Conservation (phyloP, 768 basidiomycete species). For the Tricholoma hemisulphureum region DNA sequence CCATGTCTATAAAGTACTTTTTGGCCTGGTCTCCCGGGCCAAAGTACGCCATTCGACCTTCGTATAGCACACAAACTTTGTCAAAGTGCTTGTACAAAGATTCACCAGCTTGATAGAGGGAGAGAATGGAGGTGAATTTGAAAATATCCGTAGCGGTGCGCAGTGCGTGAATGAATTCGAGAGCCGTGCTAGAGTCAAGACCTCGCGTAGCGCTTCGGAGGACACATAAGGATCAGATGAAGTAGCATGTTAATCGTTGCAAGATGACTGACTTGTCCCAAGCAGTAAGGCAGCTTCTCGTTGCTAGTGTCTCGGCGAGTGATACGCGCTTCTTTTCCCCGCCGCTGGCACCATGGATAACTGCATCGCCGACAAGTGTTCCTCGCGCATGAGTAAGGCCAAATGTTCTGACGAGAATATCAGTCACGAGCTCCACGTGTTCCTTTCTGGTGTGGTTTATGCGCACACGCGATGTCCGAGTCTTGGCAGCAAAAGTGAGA, state of each 20-base stretch:
- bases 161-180: constrained; percentile 69
- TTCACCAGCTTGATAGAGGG: constrained; percentile 84
- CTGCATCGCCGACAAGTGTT: constrained; percentile 64
- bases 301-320: constrained; percentile 63
- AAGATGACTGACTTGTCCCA: constrained; percentile 21
- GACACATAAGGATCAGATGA: not conserved
- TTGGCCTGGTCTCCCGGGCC: constrained; percentile 64
- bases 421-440: constrained; percentile 46
- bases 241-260: not conserved
- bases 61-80: constrained; percentile 78
- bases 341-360: constrained; percentile 53
- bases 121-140: constrained; percentile 64
- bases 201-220: constrained; percentile 60
- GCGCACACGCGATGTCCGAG: constrained; percentile 61
- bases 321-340: too few relatives aligned
- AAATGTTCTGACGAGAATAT: constrained; percentile 65
- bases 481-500: constrained; percentile 62
- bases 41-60: constrained; percentile 72
- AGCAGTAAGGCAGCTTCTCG: constrained; percentile 52
- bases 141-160: constrained; percentile 61
- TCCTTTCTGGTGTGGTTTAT: constrained; percentile 41
- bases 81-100: constrained; percentile 64
- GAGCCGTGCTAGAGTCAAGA: too few relatives aligned
- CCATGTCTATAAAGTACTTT: constrained; percentile 70
- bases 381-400: constrained; percentile 73